Percentiles rank a stretch among this genome's conserved stretches.
Conservation (phyloP, 139 green algal species). For the Micractinium conductrix region DNA sequence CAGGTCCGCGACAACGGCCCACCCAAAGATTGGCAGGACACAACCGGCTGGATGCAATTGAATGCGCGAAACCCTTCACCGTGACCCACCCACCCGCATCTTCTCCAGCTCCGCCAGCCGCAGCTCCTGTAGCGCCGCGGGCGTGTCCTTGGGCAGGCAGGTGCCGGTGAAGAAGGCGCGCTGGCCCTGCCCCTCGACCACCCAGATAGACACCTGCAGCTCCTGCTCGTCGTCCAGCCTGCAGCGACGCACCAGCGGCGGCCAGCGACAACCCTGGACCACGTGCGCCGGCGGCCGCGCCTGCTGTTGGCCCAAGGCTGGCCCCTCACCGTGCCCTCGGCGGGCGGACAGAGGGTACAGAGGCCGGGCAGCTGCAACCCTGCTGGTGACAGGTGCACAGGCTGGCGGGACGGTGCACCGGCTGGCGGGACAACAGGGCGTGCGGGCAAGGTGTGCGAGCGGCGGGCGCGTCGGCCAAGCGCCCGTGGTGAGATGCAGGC, state of each 20-base stretch:
- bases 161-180: neutral
- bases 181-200: neutral
- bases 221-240: neutral
- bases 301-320: no score
- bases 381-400: neutral
- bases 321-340: neutral
- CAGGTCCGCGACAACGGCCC: no score
- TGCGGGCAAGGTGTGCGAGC: no score
- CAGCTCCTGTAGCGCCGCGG: neutral
- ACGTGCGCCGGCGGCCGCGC: no score
- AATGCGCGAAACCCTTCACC: no score
- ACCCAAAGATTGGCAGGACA: no score
- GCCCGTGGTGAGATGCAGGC: no score
- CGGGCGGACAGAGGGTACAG: no score
- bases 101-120: neutral
- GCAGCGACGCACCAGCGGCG: neutral
- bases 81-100: neutral
- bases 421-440: neutral
- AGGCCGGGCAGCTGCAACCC: no score
- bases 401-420: no score
- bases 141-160: slow-evolving; percentile 12
- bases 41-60: no score
- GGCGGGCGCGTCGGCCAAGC: no score
- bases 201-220: neutral
- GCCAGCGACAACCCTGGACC: neutral